Conservation (phyloP, 176 grass and related monocot species). For the Oryza officinalis region DNA sequence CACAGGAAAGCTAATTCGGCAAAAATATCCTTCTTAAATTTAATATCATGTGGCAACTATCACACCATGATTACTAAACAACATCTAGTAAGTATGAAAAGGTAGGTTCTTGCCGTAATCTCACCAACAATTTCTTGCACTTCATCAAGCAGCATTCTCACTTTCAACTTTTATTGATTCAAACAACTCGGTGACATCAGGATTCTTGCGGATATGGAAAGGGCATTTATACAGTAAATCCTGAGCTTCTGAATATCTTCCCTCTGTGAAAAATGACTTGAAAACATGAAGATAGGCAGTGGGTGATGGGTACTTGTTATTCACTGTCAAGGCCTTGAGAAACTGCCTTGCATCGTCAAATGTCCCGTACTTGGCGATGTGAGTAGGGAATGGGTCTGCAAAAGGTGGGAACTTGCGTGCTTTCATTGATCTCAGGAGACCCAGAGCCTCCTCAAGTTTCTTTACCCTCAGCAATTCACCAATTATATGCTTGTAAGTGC, state of each 20-base stretch:
- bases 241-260: conserved; percentile 75
- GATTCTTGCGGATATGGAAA: conserved; percentile 70
- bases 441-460: conserved; percentile 70
- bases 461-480: conserved; percentile 57
- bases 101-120: conserved; percentile 10
- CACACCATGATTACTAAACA: conserved; percentile 15
- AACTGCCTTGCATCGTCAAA: conserved; percentile 73
- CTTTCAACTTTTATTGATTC: conserved; percentile 49
- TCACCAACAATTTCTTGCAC: conserved; percentile 24
- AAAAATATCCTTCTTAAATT: conserved; percentile 9
- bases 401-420: conserved; percentile 62
- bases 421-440: conserved; percentile 72
- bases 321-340: conserved; percentile 62
- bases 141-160: conserved; percentile 41
- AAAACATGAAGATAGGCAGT: conserved; percentile 64
- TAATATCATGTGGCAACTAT: neutral
- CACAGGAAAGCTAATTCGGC: neutral
- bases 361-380: conserved; percentile 74
- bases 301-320: conserved; percentile 40
- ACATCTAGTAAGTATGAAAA: conserved; percentile 10
- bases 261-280: conserved; percentile 72
- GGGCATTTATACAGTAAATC: conserved; percentile 86
- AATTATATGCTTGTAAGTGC: conserved; percentile 69
- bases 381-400: conserved; percentile 58
- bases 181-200: conserved; percentile 63